Base-by-base conservation (phyloP, 2,329 filamentous ascomycete species). In the Aciculosporium take region DNA sequence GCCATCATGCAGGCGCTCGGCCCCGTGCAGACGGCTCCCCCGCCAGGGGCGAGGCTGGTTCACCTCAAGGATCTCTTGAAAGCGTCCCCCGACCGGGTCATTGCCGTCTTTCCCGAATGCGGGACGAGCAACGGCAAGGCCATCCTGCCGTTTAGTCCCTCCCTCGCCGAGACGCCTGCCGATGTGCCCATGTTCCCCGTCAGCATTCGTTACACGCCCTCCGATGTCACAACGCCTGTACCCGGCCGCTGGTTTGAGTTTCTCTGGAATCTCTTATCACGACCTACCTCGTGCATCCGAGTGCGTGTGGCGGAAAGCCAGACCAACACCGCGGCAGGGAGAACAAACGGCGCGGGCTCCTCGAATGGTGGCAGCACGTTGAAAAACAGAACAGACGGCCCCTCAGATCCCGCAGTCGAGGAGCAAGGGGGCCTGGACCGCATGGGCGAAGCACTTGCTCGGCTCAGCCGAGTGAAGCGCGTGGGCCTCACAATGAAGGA, bases 61-160 rank as follows among this genome's bases (percentile, higher is more conserved):
- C 74, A 79, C 46, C 56, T 88, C 34, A 64, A 68, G 18, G 67
- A 72, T 1, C 69, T 96, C 4, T 57, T 87, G 9, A 62, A 68
- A 25, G 67, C 72, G 44, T 74, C 93, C 56, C 86, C 86, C 0
- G 70, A 74, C 43, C 78, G 86, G 35, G 75, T 85, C 45, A 74
- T 96, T 47, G 86, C 81, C 46, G 77, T 94, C 1, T 95, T 96
- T 58, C 89, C 91, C 10, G 91, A 98, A 64, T 89, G 83, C 61
- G 91, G 83, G 4, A 94, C 91, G 1, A 94, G 86, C 34, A 98
- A 98, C 56, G 89, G 89, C 47, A 81, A 84, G 50, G 91, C 82
- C 4, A 88, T 96, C 47, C 64, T 98, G 10, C 84, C 86, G 2
- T 76, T 94, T 42, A 85, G 82, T 46, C 85, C 83, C 0, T 81